Evolutionary conservation across 176 grass and related monocot genomes (phyloP), one percentile per base, ranked within the genome.

Genomic region (Lolium perenne): DNA sequence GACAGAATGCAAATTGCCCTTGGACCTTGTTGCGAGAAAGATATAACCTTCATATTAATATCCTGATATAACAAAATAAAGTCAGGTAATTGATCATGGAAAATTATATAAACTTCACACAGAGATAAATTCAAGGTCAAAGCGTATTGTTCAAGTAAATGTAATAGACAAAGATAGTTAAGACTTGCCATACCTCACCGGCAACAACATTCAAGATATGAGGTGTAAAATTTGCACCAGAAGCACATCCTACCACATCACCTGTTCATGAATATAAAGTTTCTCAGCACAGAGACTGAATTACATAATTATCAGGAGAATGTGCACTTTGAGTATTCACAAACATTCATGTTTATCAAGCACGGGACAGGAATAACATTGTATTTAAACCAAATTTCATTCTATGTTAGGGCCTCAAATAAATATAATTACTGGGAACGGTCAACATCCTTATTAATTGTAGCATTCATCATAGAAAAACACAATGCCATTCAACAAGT

Each of bases 21-120:
- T 43, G 80, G 85, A 35, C 94, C 94, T 96, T 96, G 94, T 92
- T 96, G 94, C 11, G 94, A 89, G 88, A 96, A 96, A 63, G 94
- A 92, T 74, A 96, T 96, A 73, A 94, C 79, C 63, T 96, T 96
- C 91, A 92, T 94, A 55, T 91, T 96, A 81, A 96, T 82, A 90
- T 96, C 94, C 94, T 96, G 85, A 5, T 38, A 71, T 45, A 84
- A 53, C 17, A 76, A 81, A 51, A 51, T 10, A n/a, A 51, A 61
- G 76, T 55, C 61, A 75, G 32, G 7, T 79, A 88, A 63, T 5
- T 53, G 79, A 5, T 76, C 71, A 87, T 82, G n/a, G 10, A 10
- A 16, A 60, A 35, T 20, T 43, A 17, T 46, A 11, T 17, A 23
- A 69, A 74, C 15, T 81, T 6, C 21, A 77, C 40, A 77, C 10